Evolutionary conservation across 352 stramenopile species (phyloP).

Genomic region (Pythium apleroticum): DNA sequence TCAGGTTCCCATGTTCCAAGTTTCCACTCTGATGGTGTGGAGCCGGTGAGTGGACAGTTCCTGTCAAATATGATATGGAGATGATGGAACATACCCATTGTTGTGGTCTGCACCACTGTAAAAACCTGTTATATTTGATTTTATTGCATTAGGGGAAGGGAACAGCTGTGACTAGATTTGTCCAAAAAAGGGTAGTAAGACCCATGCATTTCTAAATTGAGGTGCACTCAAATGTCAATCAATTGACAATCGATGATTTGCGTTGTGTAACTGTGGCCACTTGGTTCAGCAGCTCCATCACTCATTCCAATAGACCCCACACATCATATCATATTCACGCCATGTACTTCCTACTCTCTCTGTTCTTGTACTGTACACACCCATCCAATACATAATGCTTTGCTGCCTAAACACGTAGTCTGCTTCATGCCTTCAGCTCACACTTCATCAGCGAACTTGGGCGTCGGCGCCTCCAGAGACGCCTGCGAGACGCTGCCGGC

Average conservation of each 20-base stretch:
- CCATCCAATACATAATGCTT: slow-evolving; percentile 8
- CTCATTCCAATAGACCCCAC: not conserved
- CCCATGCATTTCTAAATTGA: not conserved
- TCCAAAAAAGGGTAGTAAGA: not conserved
- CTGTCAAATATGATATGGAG: not conserved
- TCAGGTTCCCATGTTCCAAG: not conserved
- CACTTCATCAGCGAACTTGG: slow-evolving; percentile 18
- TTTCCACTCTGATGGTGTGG: not conserved
- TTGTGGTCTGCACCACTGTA: not conserved
- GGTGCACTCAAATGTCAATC: not conserved
- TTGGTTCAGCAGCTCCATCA: not conserved
- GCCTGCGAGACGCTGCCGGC: slow-evolving; percentile 28
- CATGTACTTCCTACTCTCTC: slow-evolving; percentile 1
- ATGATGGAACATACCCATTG: not conserved
- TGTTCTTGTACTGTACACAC: slow-evolving; percentile 1
- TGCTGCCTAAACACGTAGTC: slow-evolving; percentile 2
- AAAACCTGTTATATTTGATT: not conserved
- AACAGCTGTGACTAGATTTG: not conserved
- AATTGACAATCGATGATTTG: not conserved
- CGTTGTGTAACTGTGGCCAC: no score
- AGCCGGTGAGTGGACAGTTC: not conserved
- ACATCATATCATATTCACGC: slow-evolving; percentile 2
- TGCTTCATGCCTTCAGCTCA: not conserved
- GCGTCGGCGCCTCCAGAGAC: slow-evolving; percentile 12
- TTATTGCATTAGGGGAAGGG: not conserved